Percentiles rank a stretch among this genome's conserved stretches.
These are phyloP conservation scores for Fusarium sp. DNA, from an alignment of 2,329 filamentous ascomycete genomes.

Conservation along the genomic window DNA sequence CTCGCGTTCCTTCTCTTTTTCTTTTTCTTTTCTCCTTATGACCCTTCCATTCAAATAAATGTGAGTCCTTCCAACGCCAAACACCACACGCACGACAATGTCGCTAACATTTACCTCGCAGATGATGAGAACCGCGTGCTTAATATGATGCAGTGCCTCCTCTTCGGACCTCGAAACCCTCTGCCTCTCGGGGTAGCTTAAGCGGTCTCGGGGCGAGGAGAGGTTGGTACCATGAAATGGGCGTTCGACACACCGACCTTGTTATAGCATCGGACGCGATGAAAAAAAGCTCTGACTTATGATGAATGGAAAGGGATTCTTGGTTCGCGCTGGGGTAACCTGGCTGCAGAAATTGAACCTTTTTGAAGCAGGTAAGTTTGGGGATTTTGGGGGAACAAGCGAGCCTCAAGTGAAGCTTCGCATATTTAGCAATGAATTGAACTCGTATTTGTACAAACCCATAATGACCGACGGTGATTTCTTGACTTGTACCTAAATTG, in stretches of 20 bases:
- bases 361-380: slow-evolving; percentile 22
- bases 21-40: slow-evolving; percentile 73
- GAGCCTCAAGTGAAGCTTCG: slow-evolving; percentile 20
- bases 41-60: slow-evolving; percentile 99
- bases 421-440: slow-evolving; percentile 1
- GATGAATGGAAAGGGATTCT: slow-evolving; percentile 57
- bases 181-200: slow-evolving; percentile 80
- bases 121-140: slow-evolving; percentile 99
- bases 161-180: slow-evolving; percentile 83
- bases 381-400: neutral
- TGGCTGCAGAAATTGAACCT: slow-evolving; percentile 19
- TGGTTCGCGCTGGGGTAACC: slow-evolving; percentile 27
- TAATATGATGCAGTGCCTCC: slow-evolving; percentile 83
- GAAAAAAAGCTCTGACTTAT: slow-evolving; percentile 94
- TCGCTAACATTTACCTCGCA: slow-evolving; percentile 61
- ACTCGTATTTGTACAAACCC: neutral
- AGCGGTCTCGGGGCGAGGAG: slow-evolving; percentile 83
- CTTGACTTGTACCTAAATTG: neutral
- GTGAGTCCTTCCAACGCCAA: slow-evolving; percentile 70
- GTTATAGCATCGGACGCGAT: slow-evolving; percentile 95
- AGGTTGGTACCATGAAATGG: slow-evolving; percentile 88
- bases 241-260: slow-evolving; percentile 99
- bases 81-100: fast-evolving
- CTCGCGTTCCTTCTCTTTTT: slow-evolving; percentile 52
- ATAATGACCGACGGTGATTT: neutral